Conservation (phyloP, 2,329 filamentous ascomycete genomes). For the Aquanectria penicillioides region DNA sequence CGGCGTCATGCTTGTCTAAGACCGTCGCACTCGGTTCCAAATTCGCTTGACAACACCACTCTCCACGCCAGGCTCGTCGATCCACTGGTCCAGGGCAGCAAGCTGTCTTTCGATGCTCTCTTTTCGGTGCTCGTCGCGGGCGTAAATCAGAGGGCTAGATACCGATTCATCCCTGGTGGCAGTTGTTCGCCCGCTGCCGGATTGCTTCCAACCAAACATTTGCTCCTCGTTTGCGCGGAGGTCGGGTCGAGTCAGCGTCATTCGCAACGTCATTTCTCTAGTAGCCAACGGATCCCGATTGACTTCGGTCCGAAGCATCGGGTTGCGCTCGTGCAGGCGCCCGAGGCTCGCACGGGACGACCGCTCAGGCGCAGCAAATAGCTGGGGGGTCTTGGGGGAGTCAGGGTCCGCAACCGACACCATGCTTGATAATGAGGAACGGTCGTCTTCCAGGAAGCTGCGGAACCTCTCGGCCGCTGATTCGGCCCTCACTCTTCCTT, state of each 20-base stretch:
- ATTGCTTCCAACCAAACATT: constrained; percentile 74
- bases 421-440: constrained; percentile 64
- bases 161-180: constrained; percentile 46
- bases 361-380: constrained; percentile 48
- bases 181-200: constrained; percentile 55
- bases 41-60: constrained; percentile 69
- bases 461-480: constrained; percentile 63
- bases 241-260: constrained; percentile 93
- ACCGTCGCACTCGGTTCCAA: constrained; percentile 69
- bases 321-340: constrained; percentile 15
- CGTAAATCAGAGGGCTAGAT: constrained; percentile 30
- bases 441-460: constrained; percentile 69
- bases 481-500: constrained; percentile 42
- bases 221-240: constrained; percentile 79
- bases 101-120: constrained; percentile 65
- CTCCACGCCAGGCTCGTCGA: constrained; percentile 49
- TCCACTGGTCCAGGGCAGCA: constrained; percentile 62
- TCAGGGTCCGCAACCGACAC: constrained; percentile 67
- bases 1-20: constrained; percentile 31
- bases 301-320: constrained; percentile 49
- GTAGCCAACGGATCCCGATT: constrained; percentile 65
- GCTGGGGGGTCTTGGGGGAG: constrained; percentile 66
- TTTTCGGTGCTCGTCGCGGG: constrained; percentile 53
- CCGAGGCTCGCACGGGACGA: constrained; percentile 43
- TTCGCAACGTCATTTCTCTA: constrained; percentile 92